phyloP scores from a whole-genome alignment of 257 asterid genomes.

The Solanum pennellii region DNA sequence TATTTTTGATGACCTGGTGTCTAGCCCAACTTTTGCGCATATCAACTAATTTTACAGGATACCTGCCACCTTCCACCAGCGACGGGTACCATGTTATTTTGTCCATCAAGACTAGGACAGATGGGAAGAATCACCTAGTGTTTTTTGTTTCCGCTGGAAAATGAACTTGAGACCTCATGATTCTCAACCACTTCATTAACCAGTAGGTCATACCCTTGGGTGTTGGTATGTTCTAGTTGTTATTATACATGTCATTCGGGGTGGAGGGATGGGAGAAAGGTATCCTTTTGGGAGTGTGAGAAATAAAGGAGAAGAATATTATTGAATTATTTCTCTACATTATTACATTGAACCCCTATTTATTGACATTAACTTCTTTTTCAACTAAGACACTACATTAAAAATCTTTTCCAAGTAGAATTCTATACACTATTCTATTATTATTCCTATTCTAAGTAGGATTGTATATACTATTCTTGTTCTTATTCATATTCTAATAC shows the following conservation, averaged over 20 bases:
- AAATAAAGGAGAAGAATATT: no score
- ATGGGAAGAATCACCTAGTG: neutral
- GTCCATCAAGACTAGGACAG: neutral
- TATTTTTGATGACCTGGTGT: neutral
- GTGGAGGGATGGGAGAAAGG: neutral
- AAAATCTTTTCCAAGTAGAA: no score
- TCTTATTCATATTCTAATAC: no score
- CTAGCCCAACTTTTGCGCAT: neutral
- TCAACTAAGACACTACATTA: no score
- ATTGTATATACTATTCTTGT: neutral
- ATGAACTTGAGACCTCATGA: neutral
- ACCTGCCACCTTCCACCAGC: neutral
- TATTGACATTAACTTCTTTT: no score
- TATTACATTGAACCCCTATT: no score
- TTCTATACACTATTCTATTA: no score
- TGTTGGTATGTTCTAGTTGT: neutral
- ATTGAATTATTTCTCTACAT: no score
- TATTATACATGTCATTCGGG: neutral
- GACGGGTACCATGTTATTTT: neutral
- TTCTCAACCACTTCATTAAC: neutral
- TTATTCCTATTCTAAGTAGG: no score
- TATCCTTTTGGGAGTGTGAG: neutral
- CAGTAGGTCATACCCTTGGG: no score
- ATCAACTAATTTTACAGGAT: neutral
- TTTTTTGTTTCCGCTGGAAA: neutral